Conservation (phyloP, 2,329 filamentous ascomycete species). For the Sporothrix variecibatus region DNA sequence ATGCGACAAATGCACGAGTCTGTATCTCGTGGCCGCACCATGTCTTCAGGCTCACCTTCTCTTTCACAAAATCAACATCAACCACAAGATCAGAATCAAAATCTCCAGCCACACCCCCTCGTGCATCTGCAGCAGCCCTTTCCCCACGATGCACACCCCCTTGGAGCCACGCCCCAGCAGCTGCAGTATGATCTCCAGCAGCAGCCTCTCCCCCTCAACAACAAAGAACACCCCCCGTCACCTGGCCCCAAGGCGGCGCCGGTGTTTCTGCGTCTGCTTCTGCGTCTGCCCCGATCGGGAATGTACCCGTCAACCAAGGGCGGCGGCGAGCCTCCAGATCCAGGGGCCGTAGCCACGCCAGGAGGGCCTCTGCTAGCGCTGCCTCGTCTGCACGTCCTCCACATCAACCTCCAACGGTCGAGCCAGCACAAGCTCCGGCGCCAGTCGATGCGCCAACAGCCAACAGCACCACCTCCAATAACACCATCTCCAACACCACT, state of each 20-base stretch:
- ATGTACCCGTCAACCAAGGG: neutral
- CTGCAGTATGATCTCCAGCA: slow-evolving; percentile 14
- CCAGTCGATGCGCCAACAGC: neutral
- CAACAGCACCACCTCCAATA: neutral
- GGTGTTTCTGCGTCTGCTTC: neutral
- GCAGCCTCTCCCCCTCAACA: neutral
- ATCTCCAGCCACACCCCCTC: neutral
- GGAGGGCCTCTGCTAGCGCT: slow-evolving; percentile 2
- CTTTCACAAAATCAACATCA: neutral
- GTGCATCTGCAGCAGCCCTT: slow-evolving; percentile 13
- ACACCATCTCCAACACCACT: neutral
- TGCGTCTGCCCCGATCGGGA: slow-evolving; percentile 8
- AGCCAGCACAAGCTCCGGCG: slow-evolving; percentile 11
- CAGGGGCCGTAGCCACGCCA: slow-evolving; percentile 7
- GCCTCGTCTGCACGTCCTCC: slow-evolving; percentile 4
- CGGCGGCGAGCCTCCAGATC: neutral
- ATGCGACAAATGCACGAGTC: neutral
- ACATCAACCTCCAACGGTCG: slow-evolving; percentile 14
- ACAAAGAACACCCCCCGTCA: slow-evolving; percentile 24
- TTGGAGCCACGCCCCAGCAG: slow-evolving; percentile 14
- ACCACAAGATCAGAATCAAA: neutral
- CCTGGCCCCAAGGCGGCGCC: slow-evolving; percentile 20
- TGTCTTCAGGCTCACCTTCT: neutral
- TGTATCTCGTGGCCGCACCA: neutral
- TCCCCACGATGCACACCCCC: slow-evolving; percentile 15